Percentiles rank a stretch among this genome's conserved stretches.
phyloP scores from a whole-genome alignment of 345 rosid species.

The Cochlearia excelsa region DNA sequence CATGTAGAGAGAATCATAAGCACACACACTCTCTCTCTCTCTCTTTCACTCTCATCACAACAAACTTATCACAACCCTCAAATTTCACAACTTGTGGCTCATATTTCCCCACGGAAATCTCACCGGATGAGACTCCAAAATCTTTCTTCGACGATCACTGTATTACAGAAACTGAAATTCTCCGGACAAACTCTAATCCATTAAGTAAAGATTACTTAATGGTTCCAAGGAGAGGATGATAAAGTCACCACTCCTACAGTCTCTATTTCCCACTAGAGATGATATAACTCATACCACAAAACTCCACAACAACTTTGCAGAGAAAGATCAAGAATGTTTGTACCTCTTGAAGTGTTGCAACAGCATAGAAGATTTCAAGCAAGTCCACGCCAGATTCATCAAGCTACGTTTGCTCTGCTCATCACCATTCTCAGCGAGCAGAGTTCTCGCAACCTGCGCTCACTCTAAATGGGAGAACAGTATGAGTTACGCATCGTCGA shows the following conservation, averaged over 20 bases:
- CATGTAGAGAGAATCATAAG: neutral
- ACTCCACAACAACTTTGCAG: constrained; percentile 29
- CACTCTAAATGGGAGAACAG: constrained; percentile 34
- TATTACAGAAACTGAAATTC: neutral
- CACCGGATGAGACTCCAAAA: constrained; percentile 5
- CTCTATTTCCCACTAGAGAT: constrained; percentile 28
- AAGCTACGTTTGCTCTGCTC: constrained; percentile 32
- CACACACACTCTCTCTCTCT: neutral
- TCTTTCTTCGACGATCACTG: neutral
- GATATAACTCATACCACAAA: constrained; percentile 7
- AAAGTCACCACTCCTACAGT: constrained; percentile 26
- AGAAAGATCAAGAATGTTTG: constrained; percentile 59
- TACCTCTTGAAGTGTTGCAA: constrained; percentile 54
- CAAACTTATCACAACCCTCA: neutral
- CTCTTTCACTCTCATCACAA: neutral
- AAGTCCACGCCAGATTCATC: constrained; percentile 51
- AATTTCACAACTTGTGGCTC: constrained; percentile 2
- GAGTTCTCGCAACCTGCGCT: constrained; percentile 31
- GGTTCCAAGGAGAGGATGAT: constrained; percentile 30
- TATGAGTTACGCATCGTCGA: constrained; percentile 31
- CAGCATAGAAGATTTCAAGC: constrained; percentile 49
- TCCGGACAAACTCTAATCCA: neutral
- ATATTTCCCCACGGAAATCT: neutral
- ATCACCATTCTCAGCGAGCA: constrained; percentile 30
- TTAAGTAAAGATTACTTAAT: neutral